These are phyloP conservation scores for Piromyces sp. DNA, from an alignment of 192 early-diverging fungal genomes.

Conservation along the genomic window DNA sequence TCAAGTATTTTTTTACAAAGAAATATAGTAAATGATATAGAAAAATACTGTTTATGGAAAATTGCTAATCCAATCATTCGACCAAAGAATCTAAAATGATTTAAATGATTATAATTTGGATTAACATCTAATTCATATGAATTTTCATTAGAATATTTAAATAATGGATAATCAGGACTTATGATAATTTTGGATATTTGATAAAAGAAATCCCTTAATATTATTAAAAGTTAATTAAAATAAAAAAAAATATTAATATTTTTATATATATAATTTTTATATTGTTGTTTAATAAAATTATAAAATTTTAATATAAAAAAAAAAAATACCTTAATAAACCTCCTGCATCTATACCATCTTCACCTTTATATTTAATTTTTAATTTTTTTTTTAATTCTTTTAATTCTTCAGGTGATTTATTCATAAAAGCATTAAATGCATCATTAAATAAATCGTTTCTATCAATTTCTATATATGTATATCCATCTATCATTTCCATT, in stretches of 20 bases:
- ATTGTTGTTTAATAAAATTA: too few species aligned
- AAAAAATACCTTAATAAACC: constrained; percentile 65
- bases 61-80: constrained; percentile 88
- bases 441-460: constrained; percentile 86
- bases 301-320: too few species aligned
- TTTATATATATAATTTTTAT: not conserved
- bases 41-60: constrained; percentile 94
- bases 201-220: constrained; percentile 82
- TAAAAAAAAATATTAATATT: not conserved
- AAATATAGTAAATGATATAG: constrained; percentile 87
- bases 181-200: constrained; percentile 94
- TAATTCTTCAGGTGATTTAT: constrained; percentile 60
- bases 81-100: constrained; percentile 96
- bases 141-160: constrained; percentile 95
- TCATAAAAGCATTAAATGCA: constrained; percentile 88
- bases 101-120: constrained; percentile 89
- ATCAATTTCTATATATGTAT: constrained; percentile 58
- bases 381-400: constrained; percentile 88
- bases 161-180: constrained; percentile 87
- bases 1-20: constrained; percentile 93
- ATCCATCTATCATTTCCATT: too few species aligned
- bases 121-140: constrained; percentile 97
- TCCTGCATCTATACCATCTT: constrained; percentile 94
- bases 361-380: constrained; percentile 97
- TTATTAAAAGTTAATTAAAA: not conserved